phyloP scores from a whole-genome alignment of 495 filamentous ascomycete species.

The Penicillium verhagenii region DNA sequence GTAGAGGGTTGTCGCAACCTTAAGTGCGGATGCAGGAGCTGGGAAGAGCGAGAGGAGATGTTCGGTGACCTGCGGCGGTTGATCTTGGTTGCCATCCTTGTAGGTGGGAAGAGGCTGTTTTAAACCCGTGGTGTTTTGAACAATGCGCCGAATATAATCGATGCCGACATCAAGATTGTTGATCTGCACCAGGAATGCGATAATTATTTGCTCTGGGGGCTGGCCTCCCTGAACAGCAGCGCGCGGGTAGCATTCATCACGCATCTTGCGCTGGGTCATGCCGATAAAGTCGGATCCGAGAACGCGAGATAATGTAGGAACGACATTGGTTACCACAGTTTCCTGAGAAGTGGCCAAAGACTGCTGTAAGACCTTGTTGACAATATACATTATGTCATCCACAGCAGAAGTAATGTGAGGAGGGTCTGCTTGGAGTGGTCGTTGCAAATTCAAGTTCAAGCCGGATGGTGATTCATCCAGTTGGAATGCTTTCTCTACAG shows the following conservation, averaged over 20 bases:
- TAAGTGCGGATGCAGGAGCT: slow-evolving; percentile 66
- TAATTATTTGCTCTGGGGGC: slow-evolving; percentile 79
- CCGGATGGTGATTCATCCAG: slow-evolving; percentile 90
- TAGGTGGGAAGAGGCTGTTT: slow-evolving; percentile 30
- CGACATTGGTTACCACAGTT: slow-evolving; percentile 68
- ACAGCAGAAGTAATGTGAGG: slow-evolving; percentile 95
- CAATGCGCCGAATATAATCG: slow-evolving; percentile 86
- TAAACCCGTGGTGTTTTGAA: slow-evolving; percentile 59
- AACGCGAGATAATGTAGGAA: slow-evolving; percentile 80
- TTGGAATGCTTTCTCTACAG: slow-evolving; percentile 96
- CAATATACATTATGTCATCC: slow-evolving; percentile 99
- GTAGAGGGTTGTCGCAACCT: slow-evolving; percentile 64
- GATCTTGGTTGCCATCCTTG: slow-evolving; percentile 16
- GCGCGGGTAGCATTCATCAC: slow-evolving; percentile 87
- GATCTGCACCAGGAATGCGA: slow-evolving; percentile 85
- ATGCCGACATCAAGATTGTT: slow-evolving; percentile 91
- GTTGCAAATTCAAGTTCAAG: slow-evolving; percentile 69
- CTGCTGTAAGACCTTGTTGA: slow-evolving; percentile 84
- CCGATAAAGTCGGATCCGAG: slow-evolving; percentile 90
- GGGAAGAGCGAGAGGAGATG: slow-evolving; percentile 70
- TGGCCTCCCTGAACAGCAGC: slow-evolving; percentile 68
- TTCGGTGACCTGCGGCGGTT: slow-evolving; percentile 8
- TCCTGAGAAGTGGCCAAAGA: slow-evolving; percentile 82
- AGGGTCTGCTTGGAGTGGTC: slow-evolving; percentile 64
- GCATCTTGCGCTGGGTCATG: slow-evolving; percentile 97